Evolutionary conservation across 2,329 filamentous ascomycete species (phyloP).

Genomic region (Botrytis sinoallii): DNA sequence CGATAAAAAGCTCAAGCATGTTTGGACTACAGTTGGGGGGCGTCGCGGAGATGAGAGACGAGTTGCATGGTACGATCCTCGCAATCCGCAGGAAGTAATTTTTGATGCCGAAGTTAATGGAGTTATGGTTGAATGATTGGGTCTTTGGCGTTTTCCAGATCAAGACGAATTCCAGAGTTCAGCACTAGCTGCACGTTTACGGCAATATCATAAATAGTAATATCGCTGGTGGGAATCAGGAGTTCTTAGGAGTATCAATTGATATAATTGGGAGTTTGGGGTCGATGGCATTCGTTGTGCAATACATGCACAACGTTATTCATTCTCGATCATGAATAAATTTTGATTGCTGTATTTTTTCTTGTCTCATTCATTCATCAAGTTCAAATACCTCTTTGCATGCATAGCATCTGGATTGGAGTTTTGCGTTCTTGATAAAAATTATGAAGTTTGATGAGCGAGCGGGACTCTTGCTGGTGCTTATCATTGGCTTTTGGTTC

Average conservation of each 20-base stretch:
- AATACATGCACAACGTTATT: conserved; percentile 3
- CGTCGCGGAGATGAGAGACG: conserved; percentile 52
- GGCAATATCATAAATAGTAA: conserved; percentile 5
- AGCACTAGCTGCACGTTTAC: neutral
- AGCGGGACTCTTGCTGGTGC: neutral
- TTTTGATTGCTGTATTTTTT: conserved; percentile 4
- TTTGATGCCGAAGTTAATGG: conserved; percentile 33
- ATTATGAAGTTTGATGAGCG: conserved; percentile 6
- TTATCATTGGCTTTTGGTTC: neutral
- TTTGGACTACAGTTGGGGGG: conserved; percentile 67
- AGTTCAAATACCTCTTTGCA: conserved; percentile 16
- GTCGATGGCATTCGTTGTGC: conserved; percentile 1
- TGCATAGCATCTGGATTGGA: conserved; percentile 12
- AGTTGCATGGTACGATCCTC: conserved; percentile 39
- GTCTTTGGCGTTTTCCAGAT: neutral
- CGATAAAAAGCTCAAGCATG: conserved; percentile 56
- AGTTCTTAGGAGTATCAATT: conserved; percentile 1
- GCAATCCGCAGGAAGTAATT: conserved; percentile 32
- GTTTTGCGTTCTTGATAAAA: neutral
- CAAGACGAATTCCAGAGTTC: neutral
- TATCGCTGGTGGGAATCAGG: neutral
- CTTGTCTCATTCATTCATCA: conserved; percentile 5
- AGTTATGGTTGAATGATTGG: conserved; percentile 18
- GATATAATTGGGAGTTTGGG: neutral
- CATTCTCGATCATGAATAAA: neutral